These are phyloP conservation scores for Heritiera littoralis DNA, from an alignment of 345 rosid genomes.

Conservation along the genomic window DNA sequence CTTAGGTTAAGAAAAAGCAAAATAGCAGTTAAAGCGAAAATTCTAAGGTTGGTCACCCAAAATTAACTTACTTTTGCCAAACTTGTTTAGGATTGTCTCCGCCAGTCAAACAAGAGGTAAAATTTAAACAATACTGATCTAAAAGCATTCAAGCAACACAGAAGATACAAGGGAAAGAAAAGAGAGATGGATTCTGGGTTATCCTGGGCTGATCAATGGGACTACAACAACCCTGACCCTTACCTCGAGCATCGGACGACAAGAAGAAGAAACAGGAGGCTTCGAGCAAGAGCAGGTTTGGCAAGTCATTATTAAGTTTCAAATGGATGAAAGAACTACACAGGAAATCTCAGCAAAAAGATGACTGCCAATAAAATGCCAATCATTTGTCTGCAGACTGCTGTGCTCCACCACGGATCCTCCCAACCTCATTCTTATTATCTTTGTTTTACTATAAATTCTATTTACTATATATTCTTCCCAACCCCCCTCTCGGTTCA, in stretches of 20 bases:
- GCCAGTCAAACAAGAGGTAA: background rate
- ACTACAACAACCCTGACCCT: slow-evolving; percentile 40
- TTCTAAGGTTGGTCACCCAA: slow-evolving; percentile 11
- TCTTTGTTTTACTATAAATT: background rate
- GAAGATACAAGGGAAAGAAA: background rate
- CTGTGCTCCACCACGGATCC: background rate
- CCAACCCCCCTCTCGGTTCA: background rate
- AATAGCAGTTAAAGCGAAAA: background rate
- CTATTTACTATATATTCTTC: background rate
- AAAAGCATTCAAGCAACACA: background rate
- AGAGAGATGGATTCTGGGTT: slow-evolving; percentile 51
- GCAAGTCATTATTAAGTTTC: slow-evolving; percentile 23
- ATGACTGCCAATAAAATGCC: background rate
- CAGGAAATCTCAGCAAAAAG: slow-evolving; percentile 33
- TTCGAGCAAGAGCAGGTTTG: slow-evolving; percentile 30
- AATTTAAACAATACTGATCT: slow-evolving; percentile 2
- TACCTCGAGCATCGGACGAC: slow-evolving; percentile 28
- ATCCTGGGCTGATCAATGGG: slow-evolving; percentile 82
- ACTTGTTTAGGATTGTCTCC: background rate
- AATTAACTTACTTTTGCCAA: slow-evolving; percentile 20
- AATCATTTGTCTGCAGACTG: background rate
- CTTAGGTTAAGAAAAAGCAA: slow-evolving; percentile 4
- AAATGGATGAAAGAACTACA: slow-evolving; percentile 42
- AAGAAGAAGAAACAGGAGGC: slow-evolving; percentile 43
- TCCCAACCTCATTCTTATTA: background rate